Percentiles rank a stretch among this genome's conserved stretches.
phyloP scores from a whole-genome alignment of 306 rosid species.

The Abrus precatorius region DNA sequence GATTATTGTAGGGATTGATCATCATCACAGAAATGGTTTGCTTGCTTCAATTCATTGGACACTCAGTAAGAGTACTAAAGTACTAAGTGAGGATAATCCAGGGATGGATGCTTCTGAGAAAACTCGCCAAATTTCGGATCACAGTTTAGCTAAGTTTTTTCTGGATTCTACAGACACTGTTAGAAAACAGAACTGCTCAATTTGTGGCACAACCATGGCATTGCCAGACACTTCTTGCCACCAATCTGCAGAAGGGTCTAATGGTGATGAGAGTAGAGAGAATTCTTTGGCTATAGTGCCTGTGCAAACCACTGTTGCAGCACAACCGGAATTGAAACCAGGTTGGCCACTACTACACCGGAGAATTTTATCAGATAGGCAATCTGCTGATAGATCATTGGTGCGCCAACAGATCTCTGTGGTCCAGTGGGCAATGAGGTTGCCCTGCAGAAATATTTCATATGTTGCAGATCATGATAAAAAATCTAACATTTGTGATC shows the following conservation, averaged over 20 bases:
- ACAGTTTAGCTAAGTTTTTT: conserved; percentile 62
- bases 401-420: conserved; percentile 65
- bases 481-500: conserved; percentile 45
- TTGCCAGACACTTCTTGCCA: conserved; percentile 50
- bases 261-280: conserved; percentile 49
- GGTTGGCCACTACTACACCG: conserved; percentile 95
- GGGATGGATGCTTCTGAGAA: conserved; percentile 33
- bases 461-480: conserved; percentile 48
- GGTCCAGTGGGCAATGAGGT: conserved; percentile 97
- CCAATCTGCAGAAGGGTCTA: conserved; percentile 57
- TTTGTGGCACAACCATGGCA: conserved; percentile 59
- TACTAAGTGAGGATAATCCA: conserved; percentile 55
- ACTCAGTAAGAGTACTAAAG: conserved; percentile 56
- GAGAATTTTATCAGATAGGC: conserved; percentile 48
- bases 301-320: conserved; percentile 58
- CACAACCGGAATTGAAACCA: conserved; percentile 66
- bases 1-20: conserved; percentile 61
- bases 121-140: conserved; percentile 51
- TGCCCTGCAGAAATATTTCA: conserved; percentile 69
- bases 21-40: conserved; percentile 54
- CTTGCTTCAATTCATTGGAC: conserved; percentile 61
- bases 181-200: conserved; percentile 58
- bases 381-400: conserved; percentile 46
- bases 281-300: conserved; percentile 82
- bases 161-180: conserved; percentile 54